Percentiles rank a stretch among this genome's conserved stretches.
These are phyloP conservation scores for Daldinia bambusicola DNA, from an alignment of 495 filamentous ascomycete species.

Conservation along the genomic window DNA sequence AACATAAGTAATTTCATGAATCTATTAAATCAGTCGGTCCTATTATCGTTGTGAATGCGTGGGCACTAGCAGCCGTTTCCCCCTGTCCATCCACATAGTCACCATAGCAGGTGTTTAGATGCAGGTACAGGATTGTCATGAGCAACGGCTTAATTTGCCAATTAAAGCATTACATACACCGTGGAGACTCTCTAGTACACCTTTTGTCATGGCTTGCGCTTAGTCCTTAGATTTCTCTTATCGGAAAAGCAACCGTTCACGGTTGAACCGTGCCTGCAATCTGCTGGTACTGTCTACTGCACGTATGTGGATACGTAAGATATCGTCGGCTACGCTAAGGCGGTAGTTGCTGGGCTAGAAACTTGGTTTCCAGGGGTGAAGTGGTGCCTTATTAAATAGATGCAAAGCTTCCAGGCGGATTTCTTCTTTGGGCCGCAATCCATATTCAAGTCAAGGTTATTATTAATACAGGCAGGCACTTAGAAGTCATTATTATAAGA, in stretches of 20 bases:
- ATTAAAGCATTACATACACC: too few relatives aligned
- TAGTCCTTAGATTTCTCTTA: too few relatives aligned
- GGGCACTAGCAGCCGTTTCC: neutral
- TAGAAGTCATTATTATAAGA: neutral
- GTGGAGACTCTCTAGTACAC: too few relatives aligned
- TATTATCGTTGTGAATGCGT: neutral
- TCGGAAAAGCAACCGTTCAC: neutral
- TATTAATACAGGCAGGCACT: neutral
- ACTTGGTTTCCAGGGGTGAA: neutral
- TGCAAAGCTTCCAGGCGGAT: neutral
- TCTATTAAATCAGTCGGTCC: neutral
- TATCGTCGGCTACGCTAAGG: neutral
- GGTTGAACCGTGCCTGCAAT: neutral
- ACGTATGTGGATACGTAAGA: neutral
- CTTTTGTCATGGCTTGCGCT: too few relatives aligned
- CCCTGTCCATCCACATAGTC: neutral
- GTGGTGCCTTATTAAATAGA: neutral
- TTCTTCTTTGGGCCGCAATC: neutral
- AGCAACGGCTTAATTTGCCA: neutral
- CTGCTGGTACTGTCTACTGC: neutral
- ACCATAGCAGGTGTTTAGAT: neutral
- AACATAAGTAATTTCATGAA: neutral
- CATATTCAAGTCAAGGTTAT: neutral
- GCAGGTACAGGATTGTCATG: neutral
- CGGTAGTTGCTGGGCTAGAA: neutral